A percentile compares a stretch with the other conserved stretches of the same genome.
Conservation (phyloP, 495 filamentous ascomycete genomes). For the Xylaria flabelliformis region DNA sequence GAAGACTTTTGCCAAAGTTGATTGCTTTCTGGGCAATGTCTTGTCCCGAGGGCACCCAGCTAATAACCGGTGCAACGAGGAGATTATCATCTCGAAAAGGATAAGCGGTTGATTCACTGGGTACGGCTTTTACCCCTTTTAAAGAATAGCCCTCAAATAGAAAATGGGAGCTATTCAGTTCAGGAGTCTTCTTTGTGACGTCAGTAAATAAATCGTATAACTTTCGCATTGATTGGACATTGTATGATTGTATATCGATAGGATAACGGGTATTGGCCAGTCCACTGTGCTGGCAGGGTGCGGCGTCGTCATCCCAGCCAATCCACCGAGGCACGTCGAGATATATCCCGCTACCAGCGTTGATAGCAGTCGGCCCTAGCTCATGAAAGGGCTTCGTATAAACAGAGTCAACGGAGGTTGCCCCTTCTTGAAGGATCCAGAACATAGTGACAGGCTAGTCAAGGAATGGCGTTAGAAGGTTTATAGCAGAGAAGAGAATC, state of each 20-base stretch:
- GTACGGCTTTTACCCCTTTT: slow-evolving; percentile 52
- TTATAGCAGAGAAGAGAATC: no score
- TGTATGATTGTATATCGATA: slow-evolving; percentile 53
- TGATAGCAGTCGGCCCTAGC: slow-evolving; percentile 44
- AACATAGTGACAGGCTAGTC: slow-evolving; percentile 51
- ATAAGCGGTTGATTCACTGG: slow-evolving; percentile 41
- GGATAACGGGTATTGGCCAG: slow-evolving; percentile 54
- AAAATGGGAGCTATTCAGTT: slow-evolving; percentile 50
- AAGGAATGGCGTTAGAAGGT: background rate
- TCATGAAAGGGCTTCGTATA: slow-evolving; percentile 52
- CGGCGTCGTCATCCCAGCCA: slow-evolving; percentile 34
- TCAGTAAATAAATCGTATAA: slow-evolving; percentile 51
- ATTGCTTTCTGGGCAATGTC: slow-evolving; percentile 43
- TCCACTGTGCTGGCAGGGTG: slow-evolving; percentile 46
- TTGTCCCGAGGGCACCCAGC: slow-evolving; percentile 37
- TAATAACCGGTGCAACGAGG: slow-evolving; percentile 52
- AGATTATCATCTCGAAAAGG: slow-evolving; percentile 50
- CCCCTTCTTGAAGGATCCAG: slow-evolving; percentile 56
- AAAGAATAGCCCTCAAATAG: slow-evolving; percentile 63
- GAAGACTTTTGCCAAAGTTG: slow-evolving; percentile 49
- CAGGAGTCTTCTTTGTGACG: slow-evolving; percentile 32
- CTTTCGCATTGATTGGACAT: slow-evolving; percentile 41
- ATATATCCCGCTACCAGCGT: slow-evolving; percentile 37
- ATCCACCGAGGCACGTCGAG: slow-evolving; percentile 37
- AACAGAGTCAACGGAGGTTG: slow-evolving; percentile 40